Base-by-base conservation (phyloP, 2,329 filamentous ascomycete genomes). In the Scytalidium lignicola region DNA sequence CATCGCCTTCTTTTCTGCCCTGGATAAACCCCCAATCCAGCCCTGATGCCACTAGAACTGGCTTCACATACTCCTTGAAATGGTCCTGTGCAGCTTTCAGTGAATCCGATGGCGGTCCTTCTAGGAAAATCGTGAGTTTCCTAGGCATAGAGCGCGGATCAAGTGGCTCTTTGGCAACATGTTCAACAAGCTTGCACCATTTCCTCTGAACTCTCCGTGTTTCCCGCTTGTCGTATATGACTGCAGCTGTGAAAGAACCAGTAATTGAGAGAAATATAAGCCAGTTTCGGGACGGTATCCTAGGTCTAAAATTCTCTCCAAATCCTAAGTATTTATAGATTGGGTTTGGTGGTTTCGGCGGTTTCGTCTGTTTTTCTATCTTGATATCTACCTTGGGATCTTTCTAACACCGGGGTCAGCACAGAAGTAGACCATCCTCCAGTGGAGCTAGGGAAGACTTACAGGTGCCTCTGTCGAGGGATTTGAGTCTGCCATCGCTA, bases 11-110 rank as follows among this genome's bases (percentile, higher is more conserved):
- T 64, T 86, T 85, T 47, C 91, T 77, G 4, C 92, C 93, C 70
- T 97, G 92, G 5, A 97, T 80, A 50, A 96, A 95, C 61, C 96
- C 92, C 83, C 95, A 97, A 67, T 99, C 93, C 63, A 97, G 72
- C 0, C 91, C 91, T 1, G 89, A 92, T 2, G 90, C 86, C 3
- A 93, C 88, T 37, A 99, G 72, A 21, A 99, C 80, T 1, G 93
- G 93, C 74, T 97, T 97, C 41, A 96, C 81, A 65, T 96, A 99
- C 66, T 96, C 89, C 62, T 90, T 85, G 69, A 96, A 99, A 70
- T 97, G 91, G 58, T 97, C 90, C 60, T 95, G 86, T n/a, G 91
- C 88, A 40, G 81, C 71, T 49, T 90, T 80, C 47, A 97, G 72
- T 4, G 89, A 86, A 68, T 97, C 92, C 12, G 86, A 89, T 0